Conservation (phyloP, 1,284 basidiomycete species). For the Leccinum pachyderme region DNA sequence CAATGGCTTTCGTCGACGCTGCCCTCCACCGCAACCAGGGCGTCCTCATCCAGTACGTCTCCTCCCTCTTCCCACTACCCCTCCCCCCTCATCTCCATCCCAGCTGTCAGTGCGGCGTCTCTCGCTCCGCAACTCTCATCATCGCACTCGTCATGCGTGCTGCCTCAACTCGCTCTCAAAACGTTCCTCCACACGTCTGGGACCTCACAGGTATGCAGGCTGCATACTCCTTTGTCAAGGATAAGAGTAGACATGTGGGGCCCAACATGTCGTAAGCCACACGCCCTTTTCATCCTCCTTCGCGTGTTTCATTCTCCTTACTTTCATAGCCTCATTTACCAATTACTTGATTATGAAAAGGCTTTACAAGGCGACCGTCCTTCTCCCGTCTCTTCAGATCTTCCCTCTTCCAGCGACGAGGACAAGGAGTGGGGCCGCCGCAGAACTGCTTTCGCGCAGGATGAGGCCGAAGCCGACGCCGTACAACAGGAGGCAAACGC, state of each 20-base stretch:
- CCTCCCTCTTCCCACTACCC: not conserved
- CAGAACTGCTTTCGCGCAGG: constrained; percentile 50
- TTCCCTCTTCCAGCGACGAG: constrained; percentile 55
- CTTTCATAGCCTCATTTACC: constrained; percentile 83
- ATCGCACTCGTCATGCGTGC: constrained; percentile 96
- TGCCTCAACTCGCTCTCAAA: constrained; percentile 69
- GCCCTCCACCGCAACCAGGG: constrained; percentile 73
- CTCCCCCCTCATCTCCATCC: constrained; percentile 18
- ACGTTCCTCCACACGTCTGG: constrained; percentile 72
- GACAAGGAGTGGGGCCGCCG: constrained; percentile 84
- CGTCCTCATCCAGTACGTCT: constrained; percentile 83
- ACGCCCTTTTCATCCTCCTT: constrained; percentile 21
- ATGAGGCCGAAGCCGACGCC: constrained; percentile 54
- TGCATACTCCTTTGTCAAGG: constrained; percentile 88
- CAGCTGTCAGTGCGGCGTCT: constrained; percentile 96
- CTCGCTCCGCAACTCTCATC: constrained; percentile 88
- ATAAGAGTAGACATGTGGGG: constrained; percentile 84
- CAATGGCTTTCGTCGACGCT: constrained; percentile 79
- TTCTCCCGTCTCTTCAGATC: constrained; percentile 52
- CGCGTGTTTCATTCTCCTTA: constrained; percentile 18
- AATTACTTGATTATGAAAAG: constrained; percentile 92
- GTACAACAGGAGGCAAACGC: constrained; percentile 72
- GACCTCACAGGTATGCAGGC: constrained; percentile 88
- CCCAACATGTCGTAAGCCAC: constrained; percentile 92
- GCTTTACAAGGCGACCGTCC: constrained; percentile 55